Evolutionary conservation across 495 filamentous ascomycete genomes (phyloP).

Genomic region (Endocarpon pusillum): DNA sequence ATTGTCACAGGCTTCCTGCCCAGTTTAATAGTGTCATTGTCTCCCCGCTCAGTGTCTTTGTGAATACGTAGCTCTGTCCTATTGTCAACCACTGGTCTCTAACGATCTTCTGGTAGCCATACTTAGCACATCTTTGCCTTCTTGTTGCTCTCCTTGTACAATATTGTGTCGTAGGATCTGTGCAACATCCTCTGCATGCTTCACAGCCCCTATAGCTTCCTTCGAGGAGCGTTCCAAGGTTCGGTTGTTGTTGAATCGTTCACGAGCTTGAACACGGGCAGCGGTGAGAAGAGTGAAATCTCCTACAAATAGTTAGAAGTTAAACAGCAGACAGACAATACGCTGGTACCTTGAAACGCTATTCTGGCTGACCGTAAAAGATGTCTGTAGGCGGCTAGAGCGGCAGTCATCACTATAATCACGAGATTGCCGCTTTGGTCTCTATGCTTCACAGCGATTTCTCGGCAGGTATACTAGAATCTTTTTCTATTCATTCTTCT

Average conservation of each 20-base stretch:
- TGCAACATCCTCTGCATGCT: conserved; percentile 71
- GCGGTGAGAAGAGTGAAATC: conserved; percentile 48
- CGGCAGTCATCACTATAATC: no score
- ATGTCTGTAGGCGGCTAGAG: conserved; percentile 63
- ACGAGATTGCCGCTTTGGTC: no score
- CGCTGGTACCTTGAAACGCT: conserved; percentile 59
- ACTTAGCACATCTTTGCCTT: conserved; percentile 28
- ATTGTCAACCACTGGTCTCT: conserved; percentile 5
- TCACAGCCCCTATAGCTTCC: conserved; percentile 33
- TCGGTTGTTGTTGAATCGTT: conserved; percentile 50
- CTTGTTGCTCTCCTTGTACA: conserved; percentile 56
- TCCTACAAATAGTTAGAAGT: conserved; percentile 26
- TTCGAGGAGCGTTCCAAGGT: conserved; percentile 33
- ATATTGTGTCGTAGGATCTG: conserved; percentile 66
- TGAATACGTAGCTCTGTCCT: conserved; percentile 66
- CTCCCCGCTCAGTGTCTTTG: conserved; percentile 73
- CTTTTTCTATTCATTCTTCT: no score
- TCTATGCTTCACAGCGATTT: no score
- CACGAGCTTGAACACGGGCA: conserved; percentile 51
- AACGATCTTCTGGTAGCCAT: neutral
- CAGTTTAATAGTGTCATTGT: conserved; percentile 74
- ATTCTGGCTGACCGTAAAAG: conserved; percentile 66
- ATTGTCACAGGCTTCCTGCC: conserved; percentile 27
- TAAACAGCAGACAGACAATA: neutral
- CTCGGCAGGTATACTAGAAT: no score